Base-by-base conservation (phyloP, 345 rosid genomes). In the Euphorbia pulcherrima region DNA sequence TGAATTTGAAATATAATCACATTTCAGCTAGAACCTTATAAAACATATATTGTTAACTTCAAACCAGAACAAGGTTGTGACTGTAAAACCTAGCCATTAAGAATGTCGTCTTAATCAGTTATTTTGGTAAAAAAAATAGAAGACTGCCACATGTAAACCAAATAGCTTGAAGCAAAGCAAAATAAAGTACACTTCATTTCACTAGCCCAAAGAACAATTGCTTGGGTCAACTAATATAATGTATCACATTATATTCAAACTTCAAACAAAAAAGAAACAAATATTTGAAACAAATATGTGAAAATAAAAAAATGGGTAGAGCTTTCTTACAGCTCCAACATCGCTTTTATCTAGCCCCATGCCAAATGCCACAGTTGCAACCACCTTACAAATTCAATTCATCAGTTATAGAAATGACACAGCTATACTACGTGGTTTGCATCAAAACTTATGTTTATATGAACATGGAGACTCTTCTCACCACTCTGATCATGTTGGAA, bases 361-460 rank as follows among this genome's bases (percentile, higher is more conserved):
- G 68, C 99, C 99, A 72, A 94, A 94, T 68, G 99, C 99, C 81
- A 94, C 99, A 21, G 99, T 94, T 75, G 97, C 99, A 77, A 91
- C 97, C 77, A 94, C 97, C 99, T 93, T 85, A 68, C 64, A 84
- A 23, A 46, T 46, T 12, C 47, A 68, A 48, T 28, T 57, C 41
- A 66, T 70, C 33, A 41, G 70, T 67, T 72, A 53, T 30, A 50
- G 18, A 73, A 47, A 28, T 35, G 8, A 40, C 21, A 30, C 5
- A 0, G 26, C 44, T 14, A 2, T 33, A n/a, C n/a, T n/a, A 41
- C 29, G 27, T n/a, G 59, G 9, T 56, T 10, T 12, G 18, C 10
- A 14, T 4, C 8, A 12, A 18, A 4, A n/a, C 18, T 2, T 56
- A 26, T 10, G 8, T 8, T 27, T 4, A 41, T n/a, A 16, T 20